phyloP scores from a whole-genome alignment of 2,329 filamentous ascomycete genomes.

The Penicillium sp. region DNA sequence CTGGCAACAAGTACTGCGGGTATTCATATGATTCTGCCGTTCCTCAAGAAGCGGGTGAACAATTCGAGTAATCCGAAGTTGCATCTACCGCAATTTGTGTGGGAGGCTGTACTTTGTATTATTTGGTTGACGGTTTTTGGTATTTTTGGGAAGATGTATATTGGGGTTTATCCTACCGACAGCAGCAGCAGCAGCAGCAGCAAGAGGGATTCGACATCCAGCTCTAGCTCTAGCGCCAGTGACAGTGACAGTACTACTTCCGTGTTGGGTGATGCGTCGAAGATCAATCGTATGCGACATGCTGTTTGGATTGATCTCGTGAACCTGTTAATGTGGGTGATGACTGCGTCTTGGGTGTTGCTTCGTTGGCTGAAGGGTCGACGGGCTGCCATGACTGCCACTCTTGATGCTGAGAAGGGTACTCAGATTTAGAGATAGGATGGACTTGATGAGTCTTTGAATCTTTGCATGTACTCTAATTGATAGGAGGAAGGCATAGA shows the following conservation, averaged over 20 bases:
- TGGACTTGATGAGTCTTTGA: neutral
- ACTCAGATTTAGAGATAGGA: neutral
- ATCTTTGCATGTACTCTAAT: neutral
- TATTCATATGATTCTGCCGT: conserved; percentile 65
- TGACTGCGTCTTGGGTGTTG: conserved; percentile 51
- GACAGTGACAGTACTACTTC: neutral
- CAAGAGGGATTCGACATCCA: conserved; percentile 51
- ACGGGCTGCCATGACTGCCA: conserved; percentile 4
- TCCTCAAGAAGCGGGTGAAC: conserved; percentile 33
- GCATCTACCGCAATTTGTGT: conserved; percentile 56
- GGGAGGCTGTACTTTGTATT: conserved; percentile 72
- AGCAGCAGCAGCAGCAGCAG: conserved; percentile 16
- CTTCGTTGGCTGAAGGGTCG: conserved; percentile 36
- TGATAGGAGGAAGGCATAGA: neutral
- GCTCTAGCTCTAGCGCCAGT: neutral
- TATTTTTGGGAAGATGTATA: conserved; percentile 79
- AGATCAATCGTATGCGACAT: conserved; percentile 74
- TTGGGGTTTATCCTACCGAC: conserved; percentile 58
- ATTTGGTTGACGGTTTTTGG: conserved; percentile 83
- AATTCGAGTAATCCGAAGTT: conserved; percentile 29
- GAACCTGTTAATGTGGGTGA: conserved; percentile 74
- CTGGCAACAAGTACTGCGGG: conserved; percentile 65
- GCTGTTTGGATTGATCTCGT: conserved; percentile 81
- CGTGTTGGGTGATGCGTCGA: conserved; percentile 4
- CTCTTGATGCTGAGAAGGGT: conserved; percentile 20